These are phyloP conservation scores for Calonectria honghensis DNA, from an alignment of 2,329 filamentous ascomycete genomes.

Conservation along the genomic window DNA sequence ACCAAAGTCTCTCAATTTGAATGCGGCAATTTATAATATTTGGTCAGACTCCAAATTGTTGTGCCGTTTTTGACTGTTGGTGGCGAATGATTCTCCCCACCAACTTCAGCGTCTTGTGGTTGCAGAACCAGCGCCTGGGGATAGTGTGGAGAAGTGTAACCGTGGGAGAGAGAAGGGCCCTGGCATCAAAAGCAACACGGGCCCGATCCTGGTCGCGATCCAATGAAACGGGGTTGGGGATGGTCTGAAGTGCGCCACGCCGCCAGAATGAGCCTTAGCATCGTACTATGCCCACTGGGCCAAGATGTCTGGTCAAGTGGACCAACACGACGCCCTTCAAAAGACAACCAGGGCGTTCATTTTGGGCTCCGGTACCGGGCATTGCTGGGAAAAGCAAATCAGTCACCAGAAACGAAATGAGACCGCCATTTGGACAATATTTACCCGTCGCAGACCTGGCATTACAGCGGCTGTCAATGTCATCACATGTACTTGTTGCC, in stretches of 20 bases:
- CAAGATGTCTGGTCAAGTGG: conserved; percentile 20
- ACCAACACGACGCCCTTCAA: conserved; percentile 21
- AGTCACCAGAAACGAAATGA: conserved; percentile 17
- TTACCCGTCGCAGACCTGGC: neutral
- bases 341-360: conserved; percentile 11
- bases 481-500: conserved; percentile 5
- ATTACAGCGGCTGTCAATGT: neutral
- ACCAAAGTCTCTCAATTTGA: neutral
- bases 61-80: neutral
- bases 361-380: conserved; percentile 25
- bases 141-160: conserved; percentile 11
- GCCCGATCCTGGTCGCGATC: neutral
- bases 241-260: neutral
- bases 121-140: neutral
- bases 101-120: no score
- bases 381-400: neutral
- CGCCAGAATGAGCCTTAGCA: conserved; percentile 23
- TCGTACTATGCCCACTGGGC: conserved; percentile 2
- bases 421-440: conserved; percentile 16
- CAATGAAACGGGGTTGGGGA: neutral
- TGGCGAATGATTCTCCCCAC: neutral
- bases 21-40: neutral
- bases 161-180: neutral
- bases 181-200: neutral
- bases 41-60: neutral